phyloP scores from a whole-genome alignment of 768 basidiomycete genomes.

The Rhodotorula graminis region DNA sequence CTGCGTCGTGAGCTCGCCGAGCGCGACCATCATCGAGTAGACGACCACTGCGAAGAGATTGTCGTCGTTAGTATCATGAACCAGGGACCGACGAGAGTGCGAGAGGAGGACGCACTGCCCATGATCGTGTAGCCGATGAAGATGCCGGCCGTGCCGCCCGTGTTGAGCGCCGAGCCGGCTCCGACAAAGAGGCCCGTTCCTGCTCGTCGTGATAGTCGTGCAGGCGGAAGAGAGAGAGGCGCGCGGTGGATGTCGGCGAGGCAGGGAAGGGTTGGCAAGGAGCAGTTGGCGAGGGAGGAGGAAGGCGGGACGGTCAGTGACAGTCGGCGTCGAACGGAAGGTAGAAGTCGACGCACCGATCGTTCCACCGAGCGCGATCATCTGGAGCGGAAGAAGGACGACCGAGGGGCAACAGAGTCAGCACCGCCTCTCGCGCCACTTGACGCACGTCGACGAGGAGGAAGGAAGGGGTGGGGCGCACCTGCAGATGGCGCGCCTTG shows the following conservation, averaged over 20 bases:
- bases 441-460: neutral
- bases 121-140: slow-evolving; percentile 9
- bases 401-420: neutral
- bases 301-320: neutral
- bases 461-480: neutral
- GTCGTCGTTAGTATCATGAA: neutral
- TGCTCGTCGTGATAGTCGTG: neutral
- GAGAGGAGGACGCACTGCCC: neutral
- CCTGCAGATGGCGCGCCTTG: slow-evolving; percentile 30
- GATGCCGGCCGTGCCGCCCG: slow-evolving; percentile 10
- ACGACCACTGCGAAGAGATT: neutral
- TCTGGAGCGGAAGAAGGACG: neutral
- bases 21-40: slow-evolving; percentile 29
- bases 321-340: accelerated
- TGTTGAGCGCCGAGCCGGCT: neutral
- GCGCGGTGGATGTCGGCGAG: too few relatives aligned
- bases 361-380: slow-evolving; percentile 27
- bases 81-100: too few relatives aligned
- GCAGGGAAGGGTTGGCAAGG: too few relatives aligned
- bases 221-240: too few relatives aligned
- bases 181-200: slow-evolving; percentile 23
- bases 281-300: too few relatives aligned
- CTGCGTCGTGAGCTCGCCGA: slow-evolving; percentile 45
- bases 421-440: neutral
- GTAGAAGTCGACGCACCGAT: neutral